Base-by-base conservation (phyloP, 2,329 filamentous ascomycete genomes). In the Botrytis fabae region DNA sequence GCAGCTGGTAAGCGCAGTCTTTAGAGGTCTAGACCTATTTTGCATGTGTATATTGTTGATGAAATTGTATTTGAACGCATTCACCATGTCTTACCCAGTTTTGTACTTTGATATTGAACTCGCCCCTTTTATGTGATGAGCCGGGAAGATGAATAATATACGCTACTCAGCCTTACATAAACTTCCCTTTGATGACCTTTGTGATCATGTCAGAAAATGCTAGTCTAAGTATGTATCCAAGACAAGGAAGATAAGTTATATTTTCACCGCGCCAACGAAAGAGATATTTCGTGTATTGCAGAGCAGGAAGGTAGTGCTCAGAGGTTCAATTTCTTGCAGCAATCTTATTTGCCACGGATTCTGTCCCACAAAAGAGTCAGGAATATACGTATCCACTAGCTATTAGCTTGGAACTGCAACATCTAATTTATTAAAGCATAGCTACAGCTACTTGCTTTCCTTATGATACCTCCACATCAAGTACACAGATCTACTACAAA, bases 21-120 rank as follows among this genome's bases (percentile, higher is more conserved):
- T 18, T n/a, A 5, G 12, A 40, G 6, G 9, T 61, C 10, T 61
- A 35, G 59, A 61, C 9, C 10, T 2, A 14, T 25, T 14, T 9
- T 20, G 9, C 14, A 28, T 35, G 28, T 3, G 16, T 32, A 32
- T 59, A 32, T 22, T 8, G 18, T 32, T 28, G 3, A 18, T 10
- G n/a, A 0, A 2, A 59, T 22, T 9, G 3, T 0, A 32, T 32
- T 35, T 9, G 18, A 28, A 28, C 1, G 14, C 25, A 54, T 54
- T 18, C 1, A 18, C 1, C 16, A 18, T 28, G 2, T 18, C 14
- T 12, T 28, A 28, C 0, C 18, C 0, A 54, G 2, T 28, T 60
- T 60, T 2, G 5, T n/a, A 54, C 12, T 1, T 12, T 12, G 3
- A 60, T 60, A 2, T 60, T 60, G 9, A 60, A 38, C 12, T 38